Evolutionary conservation across 768 basidiomycete species (phyloP), one percentile per base, ranked within the genome.

Genomic region (Coprinellus aureogranulatus): DNA sequence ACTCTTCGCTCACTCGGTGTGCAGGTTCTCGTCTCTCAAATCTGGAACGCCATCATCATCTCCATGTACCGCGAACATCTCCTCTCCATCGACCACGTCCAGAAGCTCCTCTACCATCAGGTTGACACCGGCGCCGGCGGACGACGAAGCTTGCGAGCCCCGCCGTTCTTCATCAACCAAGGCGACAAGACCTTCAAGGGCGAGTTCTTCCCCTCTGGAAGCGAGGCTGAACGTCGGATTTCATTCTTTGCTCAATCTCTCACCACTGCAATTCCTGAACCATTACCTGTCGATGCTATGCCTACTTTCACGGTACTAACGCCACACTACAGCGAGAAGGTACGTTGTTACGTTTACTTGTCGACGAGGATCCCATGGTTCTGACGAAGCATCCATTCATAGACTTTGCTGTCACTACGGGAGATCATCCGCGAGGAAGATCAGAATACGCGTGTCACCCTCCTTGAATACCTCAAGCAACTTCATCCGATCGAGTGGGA

Each of bases 41-140:
- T 99, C 55, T 98, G 97, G 97, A 99, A 99, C 69, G 97, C 97
- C 23, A 88, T 99, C 75, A 97, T 99, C 75, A 98, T 99, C 64
- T 98, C 96, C 14, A 99, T 99, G 97, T 99, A 98, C 74, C 88
- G 97, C 67, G 97, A 99, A 72, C 97, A 98, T 69, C 72, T 99
- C n/a, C 78, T 98, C 34, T 98, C 95, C 48, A 99, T 99, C 67
- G 94, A 98, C 64, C 97, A 99, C 66, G 96, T 99, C 41, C 97
- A 99, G 76, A 97, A 96, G 70, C 76, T 98, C 10, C 84, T 98
- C 9, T 98, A 99, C 65, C 97, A 98, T 71, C 97, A 99, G 69
- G 91, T 98, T 28, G 94, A 96, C 63, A 78, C 79, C 0, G 80
- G 80, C 28, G 73, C 75, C 52, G 92, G 92, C 58, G 94, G 94